phyloP scores from a whole-genome alignment of 2,329 filamentous ascomycete species.

The Aotearoamyces nothofagi region DNA sequence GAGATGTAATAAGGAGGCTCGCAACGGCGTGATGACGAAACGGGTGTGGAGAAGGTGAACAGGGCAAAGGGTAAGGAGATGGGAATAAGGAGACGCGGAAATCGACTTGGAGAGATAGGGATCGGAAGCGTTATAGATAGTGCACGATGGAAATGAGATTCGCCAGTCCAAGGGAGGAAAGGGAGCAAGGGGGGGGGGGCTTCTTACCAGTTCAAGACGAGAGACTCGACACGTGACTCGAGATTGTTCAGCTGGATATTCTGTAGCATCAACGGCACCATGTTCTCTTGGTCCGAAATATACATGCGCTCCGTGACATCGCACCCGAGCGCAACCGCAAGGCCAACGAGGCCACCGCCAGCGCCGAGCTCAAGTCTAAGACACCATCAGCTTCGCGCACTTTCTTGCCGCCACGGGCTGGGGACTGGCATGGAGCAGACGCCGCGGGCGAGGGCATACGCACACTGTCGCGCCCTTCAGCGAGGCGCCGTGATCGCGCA shows the following conservation, averaged over 20 bases:
- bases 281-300: constrained; percentile 77
- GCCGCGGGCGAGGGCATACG: constrained; percentile 1
- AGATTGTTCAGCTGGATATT: constrained; percentile 78
- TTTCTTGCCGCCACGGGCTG: too few species aligned
- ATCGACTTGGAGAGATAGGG: too few species aligned
- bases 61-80: too few species aligned
- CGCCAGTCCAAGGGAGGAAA: too few species aligned
- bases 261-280: constrained; percentile 72
- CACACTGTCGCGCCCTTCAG: constrained; percentile 60
- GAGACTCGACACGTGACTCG: constrained; percentile 42
- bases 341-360: constrained; percentile 74
- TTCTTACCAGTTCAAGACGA: constrained; percentile 72
- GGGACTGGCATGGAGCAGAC: too few species aligned
- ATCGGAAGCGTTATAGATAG: constrained; percentile 12
- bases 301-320: constrained; percentile 41
- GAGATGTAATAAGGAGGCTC: too few species aligned
- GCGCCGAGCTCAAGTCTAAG: constrained; percentile 77
- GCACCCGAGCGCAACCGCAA: constrained; percentile 43
- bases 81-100: too few species aligned
- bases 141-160: constrained; percentile 17
- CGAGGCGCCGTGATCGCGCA: constrained; percentile 53
- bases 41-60: too few species aligned
- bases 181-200: too few species aligned
- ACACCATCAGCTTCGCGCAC: too few species aligned
- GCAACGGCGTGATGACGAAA: too few species aligned